A percentile compares a stretch with the other conserved stretches of the same genome.
Evolutionary conservation across 768 basidiomycete genomes (phyloP).

Genomic region (Russula earlei): DNA sequence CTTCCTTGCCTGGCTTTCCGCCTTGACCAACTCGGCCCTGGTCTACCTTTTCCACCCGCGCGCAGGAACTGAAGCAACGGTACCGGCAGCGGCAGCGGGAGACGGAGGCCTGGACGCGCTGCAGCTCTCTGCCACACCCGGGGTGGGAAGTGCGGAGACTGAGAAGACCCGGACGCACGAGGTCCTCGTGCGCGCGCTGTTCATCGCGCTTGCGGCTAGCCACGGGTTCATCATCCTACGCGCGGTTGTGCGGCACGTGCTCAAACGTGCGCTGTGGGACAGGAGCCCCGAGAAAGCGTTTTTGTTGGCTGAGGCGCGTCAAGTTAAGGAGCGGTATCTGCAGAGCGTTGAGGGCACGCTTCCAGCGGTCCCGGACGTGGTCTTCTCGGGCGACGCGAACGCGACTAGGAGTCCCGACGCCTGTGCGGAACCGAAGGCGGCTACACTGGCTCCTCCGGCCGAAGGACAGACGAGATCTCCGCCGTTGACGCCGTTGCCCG

Average conservation of each 20-base stretch:
- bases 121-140: no score
- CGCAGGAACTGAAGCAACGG: no score
- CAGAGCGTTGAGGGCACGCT: constrained; percentile 24
- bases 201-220: constrained; percentile 69
- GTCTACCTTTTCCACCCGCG: constrained; percentile 80
- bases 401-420: neutral
- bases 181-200: constrained; percentile 26
- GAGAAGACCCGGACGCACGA: neutral
- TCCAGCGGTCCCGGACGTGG: no score
- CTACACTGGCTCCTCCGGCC: neutral
- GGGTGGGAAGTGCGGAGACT: neutral
- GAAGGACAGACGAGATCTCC: neutral
- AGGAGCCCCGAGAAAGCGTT: constrained; percentile 57
- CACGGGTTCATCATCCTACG: constrained; percentile 76
- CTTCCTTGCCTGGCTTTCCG: constrained; percentile 83
- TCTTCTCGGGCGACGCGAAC: constrained; percentile 10
- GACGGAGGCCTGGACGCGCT: no score
- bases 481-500: neutral
- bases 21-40: constrained; percentile 81
- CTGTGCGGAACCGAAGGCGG: neutral
- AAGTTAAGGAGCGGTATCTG: constrained; percentile 39
- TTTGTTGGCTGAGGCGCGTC: constrained; percentile 45
- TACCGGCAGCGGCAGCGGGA: neutral
- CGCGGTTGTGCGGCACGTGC: constrained; percentile 50
- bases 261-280: constrained; percentile 72